These are phyloP conservation scores for Mycena latifolia DNA, from an alignment of 768 basidiomycete species.

Conservation along the genomic window DNA sequence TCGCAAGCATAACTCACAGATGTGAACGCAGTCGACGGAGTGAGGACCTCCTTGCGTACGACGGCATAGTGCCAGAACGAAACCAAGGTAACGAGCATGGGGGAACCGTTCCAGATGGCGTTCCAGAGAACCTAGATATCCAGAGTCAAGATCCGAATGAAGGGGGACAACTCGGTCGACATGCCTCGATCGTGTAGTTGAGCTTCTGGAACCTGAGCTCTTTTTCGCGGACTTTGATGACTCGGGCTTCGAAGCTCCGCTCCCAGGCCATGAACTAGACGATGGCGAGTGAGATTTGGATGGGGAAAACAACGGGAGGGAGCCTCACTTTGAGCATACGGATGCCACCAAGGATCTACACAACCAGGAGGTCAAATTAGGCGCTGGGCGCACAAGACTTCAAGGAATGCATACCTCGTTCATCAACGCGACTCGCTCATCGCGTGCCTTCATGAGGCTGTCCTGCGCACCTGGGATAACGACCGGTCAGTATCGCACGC, in stretches of 20 bases:
- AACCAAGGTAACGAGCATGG: constrained; percentile 70
- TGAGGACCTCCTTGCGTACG: constrained; percentile 73
- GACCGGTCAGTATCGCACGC: not conserved
- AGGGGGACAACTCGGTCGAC: constrained; percentile 7
- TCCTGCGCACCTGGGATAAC: constrained; percentile 70
- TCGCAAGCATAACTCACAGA: constrained; percentile 54
- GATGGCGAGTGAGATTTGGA: not conserved
- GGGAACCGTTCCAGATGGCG: constrained; percentile 63
- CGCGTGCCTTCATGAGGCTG: constrained; percentile 91
- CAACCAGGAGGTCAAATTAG: not conserved
- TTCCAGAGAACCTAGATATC: constrained; percentile 56
- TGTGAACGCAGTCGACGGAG: constrained; percentile 90
- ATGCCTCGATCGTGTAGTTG: constrained; percentile 89
- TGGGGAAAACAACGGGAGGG: constrained; percentile 2
- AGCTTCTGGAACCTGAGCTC: constrained; percentile 88
- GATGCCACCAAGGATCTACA: constrained; percentile 85
- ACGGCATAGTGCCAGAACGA: constrained; percentile 83
- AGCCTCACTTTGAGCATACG: constrained; percentile 82
- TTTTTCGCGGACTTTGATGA: constrained; percentile 79
- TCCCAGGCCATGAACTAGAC: constrained; percentile 93
- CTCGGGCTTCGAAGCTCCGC: constrained; percentile 84
- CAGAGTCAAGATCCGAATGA: not conserved
- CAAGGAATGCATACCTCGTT: constrained; percentile 76
- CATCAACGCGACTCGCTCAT: constrained; percentile 92
- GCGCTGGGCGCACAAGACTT: no score